Evolutionary conservation across 345 rosid genomes (phyloP).

Genomic region (Rhodamnia argentea): DNA sequence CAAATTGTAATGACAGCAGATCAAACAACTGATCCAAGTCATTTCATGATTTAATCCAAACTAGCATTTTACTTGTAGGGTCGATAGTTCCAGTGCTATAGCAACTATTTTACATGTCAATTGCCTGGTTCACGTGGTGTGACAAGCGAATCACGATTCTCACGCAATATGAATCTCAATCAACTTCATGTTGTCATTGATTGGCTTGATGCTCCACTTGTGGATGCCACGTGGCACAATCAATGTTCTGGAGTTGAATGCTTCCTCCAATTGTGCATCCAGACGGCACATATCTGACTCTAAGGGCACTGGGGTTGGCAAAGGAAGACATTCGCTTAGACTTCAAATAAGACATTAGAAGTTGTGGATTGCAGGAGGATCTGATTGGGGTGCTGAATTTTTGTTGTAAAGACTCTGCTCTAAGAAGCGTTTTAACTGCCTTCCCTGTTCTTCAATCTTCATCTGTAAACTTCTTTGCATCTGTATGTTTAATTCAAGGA

Average conservation of each 20-base stretch:
- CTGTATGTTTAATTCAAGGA: background rate
- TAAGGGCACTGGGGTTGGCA: background rate
- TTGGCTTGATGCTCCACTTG: no score
- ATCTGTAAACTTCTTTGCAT: constrained; percentile 21
- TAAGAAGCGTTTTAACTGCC: constrained; percentile 15
- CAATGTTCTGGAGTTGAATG: background rate
- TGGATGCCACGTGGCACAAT: no score
- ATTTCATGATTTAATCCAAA: background rate
- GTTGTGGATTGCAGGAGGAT: background rate
- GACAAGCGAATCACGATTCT: background rate
- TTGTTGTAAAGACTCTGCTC: constrained; percentile 5
- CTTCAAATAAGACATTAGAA: background rate
- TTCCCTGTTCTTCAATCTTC: constrained; percentile 30
- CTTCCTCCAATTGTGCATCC: background rate
- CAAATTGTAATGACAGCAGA: background rate
- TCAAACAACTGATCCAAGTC: background rate
- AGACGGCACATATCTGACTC: background rate
- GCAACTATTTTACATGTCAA: background rate
- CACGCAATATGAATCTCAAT: no score
- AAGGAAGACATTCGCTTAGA: background rate
- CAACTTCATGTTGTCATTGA: no score
- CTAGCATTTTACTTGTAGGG: background rate
- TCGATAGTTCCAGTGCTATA: background rate
- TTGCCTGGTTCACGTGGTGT: background rate
- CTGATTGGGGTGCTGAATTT: background rate